These are phyloP conservation scores for Jatropha curcas DNA, from an alignment of 345 rosid species.

Conservation along the genomic window DNA sequence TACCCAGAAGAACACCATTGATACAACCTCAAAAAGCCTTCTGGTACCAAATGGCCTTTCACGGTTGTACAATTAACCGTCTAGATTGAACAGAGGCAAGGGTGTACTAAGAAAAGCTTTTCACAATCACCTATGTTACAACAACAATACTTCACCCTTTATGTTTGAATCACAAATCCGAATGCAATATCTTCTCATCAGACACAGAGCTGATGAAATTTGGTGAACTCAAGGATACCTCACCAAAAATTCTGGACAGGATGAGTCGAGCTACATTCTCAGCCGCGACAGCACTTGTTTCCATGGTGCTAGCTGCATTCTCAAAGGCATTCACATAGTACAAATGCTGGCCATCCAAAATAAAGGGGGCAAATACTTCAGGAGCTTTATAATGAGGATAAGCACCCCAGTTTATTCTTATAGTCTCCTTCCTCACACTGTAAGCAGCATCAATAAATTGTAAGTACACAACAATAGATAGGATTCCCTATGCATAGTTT, in stretches of 20 bases:
- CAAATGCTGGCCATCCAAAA: slow-evolving; percentile 70
- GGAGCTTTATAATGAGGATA: slow-evolving; percentile 88
- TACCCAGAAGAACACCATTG: no score
- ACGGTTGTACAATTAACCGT: no score
- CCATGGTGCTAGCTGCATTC: slow-evolving; percentile 94
- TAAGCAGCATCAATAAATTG: slow-evolving; percentile 4
- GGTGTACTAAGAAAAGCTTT: no score
- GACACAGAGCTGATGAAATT: slow-evolving; percentile 32
- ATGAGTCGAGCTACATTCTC: slow-evolving; percentile 89
- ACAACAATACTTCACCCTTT: no score
- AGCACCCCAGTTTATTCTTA: slow-evolving; percentile 89
- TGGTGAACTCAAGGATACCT: slow-evolving; percentile 22
- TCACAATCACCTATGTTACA: no score
- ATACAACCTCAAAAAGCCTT: no score
- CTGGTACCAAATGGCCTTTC: no score
- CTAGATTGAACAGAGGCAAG: no score
- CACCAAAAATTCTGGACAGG: slow-evolving; percentile 50
- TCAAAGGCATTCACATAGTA: slow-evolving; percentile 93
- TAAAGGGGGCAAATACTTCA: slow-evolving; percentile 80
- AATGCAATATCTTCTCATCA: slow-evolving; percentile 28
- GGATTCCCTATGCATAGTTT: background rate
- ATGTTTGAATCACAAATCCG: slow-evolving; percentile 43
- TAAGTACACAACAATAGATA: slow-evolving; percentile 6
- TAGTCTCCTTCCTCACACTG: slow-evolving; percentile 65
- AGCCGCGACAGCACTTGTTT: slow-evolving; percentile 88